Evolutionary conservation across 495 filamentous ascomycete genomes (phyloP), one percentile per base, ranked within the genome.

Genomic region (Hapsidospora chrysogenum): DNA sequence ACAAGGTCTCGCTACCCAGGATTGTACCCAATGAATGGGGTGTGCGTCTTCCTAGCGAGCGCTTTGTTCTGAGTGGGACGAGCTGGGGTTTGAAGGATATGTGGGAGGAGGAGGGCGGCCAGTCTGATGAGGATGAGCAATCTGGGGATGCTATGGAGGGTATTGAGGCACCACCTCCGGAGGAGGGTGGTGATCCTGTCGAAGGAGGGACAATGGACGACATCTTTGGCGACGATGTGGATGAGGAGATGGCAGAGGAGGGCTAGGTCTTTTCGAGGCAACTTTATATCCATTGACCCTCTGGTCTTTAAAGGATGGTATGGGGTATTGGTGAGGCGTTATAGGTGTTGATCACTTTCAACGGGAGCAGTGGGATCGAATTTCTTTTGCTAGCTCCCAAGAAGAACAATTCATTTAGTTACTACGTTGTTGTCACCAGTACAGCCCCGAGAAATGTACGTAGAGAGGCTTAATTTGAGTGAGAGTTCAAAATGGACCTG

Each of bases 21-120:
- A 74, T 86, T 0, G 36, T 51, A 5, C 68, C 72, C 27, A 70
- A 72, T 37, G 85, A 86, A 42, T 85, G 72, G 57, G 89, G 89
- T 10, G 71, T 89, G 38, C 63, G 85, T 29, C 56, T 97, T 44
- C 89, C 89, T 25, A 78, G 78, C 37, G 89, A 97, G 72, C 65
- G 82, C 50, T 96, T 92, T 50, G 86, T 87, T 42, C 61, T 94
- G 35, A 92, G 78, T 18, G 89, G 89, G 0, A 63, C 70, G 13
- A 74, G 74, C 39, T 97, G 89, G 89, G 71, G 74, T 25, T 50
- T 95, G 57, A 74, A 71, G 51, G 81, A 85, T 33, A 70, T 76
- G 37, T 92, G 81, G 81, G 66, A 59, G 9, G 65, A 56, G 37
- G 56, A 44, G 7, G 45, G 50, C 25, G 69, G 70, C 41, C 69